A percentile compares a stretch with the other conserved stretches of the same genome.
Conservation (phyloP, 2,329 filamentous ascomycete genomes). For the Cercospora sp. region DNA sequence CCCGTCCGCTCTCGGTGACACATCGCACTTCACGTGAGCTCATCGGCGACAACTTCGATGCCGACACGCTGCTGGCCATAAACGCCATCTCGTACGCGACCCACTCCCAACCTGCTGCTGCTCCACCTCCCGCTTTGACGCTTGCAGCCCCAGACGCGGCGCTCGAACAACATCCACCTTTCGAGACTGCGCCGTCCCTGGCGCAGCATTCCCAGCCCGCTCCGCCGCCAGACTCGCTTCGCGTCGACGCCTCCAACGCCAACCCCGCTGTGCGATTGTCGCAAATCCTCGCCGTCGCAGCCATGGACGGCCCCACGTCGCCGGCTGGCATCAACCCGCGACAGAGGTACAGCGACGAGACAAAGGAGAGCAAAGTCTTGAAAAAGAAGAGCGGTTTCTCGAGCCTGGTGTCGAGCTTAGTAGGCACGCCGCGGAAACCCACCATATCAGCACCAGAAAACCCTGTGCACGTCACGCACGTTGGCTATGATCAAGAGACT, state of each 20-base stretch:
- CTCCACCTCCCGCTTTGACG: conserved; percentile 13
- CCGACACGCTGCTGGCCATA: conserved; percentile 41
- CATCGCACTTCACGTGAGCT: conserved; percentile 39
- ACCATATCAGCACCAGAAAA: conserved; percentile 98
- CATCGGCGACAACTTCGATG: conserved; percentile 45
- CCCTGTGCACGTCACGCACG: conserved; percentile 95
- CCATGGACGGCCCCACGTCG: conserved; percentile 52
- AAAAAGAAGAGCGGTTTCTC: conserved; percentile 89
- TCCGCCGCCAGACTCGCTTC: background rate
- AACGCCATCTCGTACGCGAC: conserved; percentile 36
- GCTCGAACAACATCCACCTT: background rate
- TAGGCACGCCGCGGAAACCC: conserved; percentile 83
- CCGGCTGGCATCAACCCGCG: conserved; percentile 56
- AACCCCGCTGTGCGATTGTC: conserved; percentile 42
- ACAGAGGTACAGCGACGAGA: conserved; percentile 77
- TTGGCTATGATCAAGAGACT: conserved; percentile 93
- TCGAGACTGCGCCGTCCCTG: background rate
- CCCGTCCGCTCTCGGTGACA: conserved; percentile 34
- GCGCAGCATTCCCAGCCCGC: conserved; percentile 15
- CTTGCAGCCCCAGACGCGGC: conserved; percentile 13
- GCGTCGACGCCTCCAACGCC: conserved; percentile 19
- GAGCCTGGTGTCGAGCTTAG: conserved; percentile 78
- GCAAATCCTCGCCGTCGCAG: conserved; percentile 46
- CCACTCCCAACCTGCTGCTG: conserved; percentile 19
- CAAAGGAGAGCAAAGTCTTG: conserved; percentile 60